Evolutionary conservation across 2,329 filamentous ascomycete species (phyloP), one percentile per base, ranked within the genome.

Genomic region (Fusarium sp.): DNA sequence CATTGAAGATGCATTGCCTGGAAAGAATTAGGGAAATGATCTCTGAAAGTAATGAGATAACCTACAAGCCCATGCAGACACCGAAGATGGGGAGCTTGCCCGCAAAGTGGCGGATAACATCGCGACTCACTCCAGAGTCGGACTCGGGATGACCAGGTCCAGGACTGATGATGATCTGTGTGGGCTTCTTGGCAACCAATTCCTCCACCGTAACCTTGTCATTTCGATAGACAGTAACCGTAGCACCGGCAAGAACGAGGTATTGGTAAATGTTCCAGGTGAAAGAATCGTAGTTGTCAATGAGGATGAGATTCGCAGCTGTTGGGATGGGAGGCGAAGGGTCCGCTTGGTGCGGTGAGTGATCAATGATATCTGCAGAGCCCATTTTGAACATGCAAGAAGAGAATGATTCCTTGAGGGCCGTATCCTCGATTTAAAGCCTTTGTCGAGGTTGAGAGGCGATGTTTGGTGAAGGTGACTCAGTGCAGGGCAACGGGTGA

Each of bases 251-350:
- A n/a, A 99, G 91, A 8, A 96, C 93, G 2, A 99, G 91, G 80
- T 99, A 99, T 84, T 99, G 97, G 83, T 98, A 99, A 68, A 99
- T 95, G 81, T 99, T 99, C 95, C 95, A 99, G 68, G 96, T 98
- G 83, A 99, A 99, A 4, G 97, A 98, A 84, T 99, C 97, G 84
- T 98, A 99, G 85, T 99, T 99, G 87, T 99, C 97, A 79, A 99
- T 98, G 73, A 99, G 89, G 72, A 99, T 90, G 68, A 99, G 89
- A 84, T 98, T 98, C 66, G 93, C 94, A 30, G 97, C 97, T 60
- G 92, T 95, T 27, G 92, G 83, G 63, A 98, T 87, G 38, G 92
- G 91, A 62, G 91, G 87, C 33, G 92, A 92, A 62, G 93, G 92
- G 73, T 93, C 89, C 69, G 94, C 94, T 83, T 98, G 92, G 81